Conservation (phyloP, 2,329 filamentous ascomycete genomes). For the Monosporascus sp. region DNA sequence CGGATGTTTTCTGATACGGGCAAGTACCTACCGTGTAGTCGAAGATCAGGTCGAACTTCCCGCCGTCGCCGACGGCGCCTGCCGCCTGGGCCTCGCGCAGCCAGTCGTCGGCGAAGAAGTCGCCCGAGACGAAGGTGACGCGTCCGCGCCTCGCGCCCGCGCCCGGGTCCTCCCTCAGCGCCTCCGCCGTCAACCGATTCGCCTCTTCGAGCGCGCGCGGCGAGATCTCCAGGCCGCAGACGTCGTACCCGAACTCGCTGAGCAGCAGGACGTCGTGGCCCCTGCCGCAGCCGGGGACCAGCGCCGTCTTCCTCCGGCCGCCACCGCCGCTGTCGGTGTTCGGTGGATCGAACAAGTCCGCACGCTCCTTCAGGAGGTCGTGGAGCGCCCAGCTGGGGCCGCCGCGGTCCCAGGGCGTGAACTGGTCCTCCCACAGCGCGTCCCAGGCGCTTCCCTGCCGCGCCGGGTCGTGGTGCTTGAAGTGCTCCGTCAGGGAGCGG, state of each 20-base stretch:
- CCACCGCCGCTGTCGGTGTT: not conserved
- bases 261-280: slow-evolving; percentile 79
- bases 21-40: slow-evolving; percentile 51
- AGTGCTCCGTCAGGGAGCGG: slow-evolving; percentile 22
- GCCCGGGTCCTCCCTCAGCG: slow-evolving; percentile 37
- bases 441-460: slow-evolving; percentile 39
- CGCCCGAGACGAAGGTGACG: slow-evolving; percentile 52
- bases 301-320: slow-evolving; percentile 43
- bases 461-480: slow-evolving; percentile 27
- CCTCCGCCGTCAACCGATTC: slow-evolving; percentile 31
- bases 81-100: slow-evolving; percentile 34
- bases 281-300: slow-evolving; percentile 77
- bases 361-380: slow-evolving; percentile 42
- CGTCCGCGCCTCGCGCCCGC: slow-evolving; percentile 39
- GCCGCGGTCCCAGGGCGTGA: slow-evolving; percentile 52
- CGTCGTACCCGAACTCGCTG: slow-evolving; percentile 69
- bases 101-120: slow-evolving; percentile 63
- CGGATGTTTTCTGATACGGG: no score
- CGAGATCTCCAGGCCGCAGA: slow-evolving; percentile 67
- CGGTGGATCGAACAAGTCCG: slow-evolving; percentile 34
- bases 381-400: slow-evolving; percentile 47
- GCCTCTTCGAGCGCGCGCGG: slow-evolving; percentile 40
- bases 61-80: slow-evolving; percentile 29
- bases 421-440: slow-evolving; percentile 38
- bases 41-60: slow-evolving; percentile 59